Evolutionary conservation across 1,284 basidiomycete genomes (phyloP), one percentile per base, ranked within the genome.

Genomic region (Pseudozyma thailandica): DNA sequence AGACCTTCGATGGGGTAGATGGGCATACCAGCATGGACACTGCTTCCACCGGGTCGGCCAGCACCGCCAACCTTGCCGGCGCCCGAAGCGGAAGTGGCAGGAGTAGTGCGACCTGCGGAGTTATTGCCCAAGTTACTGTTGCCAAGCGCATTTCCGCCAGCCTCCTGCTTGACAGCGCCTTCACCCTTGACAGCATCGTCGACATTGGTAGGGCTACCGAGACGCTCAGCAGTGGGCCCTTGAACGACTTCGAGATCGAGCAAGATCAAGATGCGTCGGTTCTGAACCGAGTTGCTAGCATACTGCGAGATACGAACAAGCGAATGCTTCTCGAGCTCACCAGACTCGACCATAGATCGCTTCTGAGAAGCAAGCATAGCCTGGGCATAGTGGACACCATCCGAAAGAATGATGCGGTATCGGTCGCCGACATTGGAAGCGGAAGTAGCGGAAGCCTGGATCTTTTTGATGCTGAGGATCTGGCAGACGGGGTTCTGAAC

Each of bases 281-380:
- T 89, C 81, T 93, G 90, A 0, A 98, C 90, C 56, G 87, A 86
- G 83, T 95, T 97, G 80, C 90, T 90, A 3, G 92, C 90, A 79
- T 92, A 89, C 78, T 88, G 90, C 57, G 90, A 89, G 39, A 97
- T 84, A 49, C 88, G 86, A 50, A 92, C 88, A 46, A 98, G 85
- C 1, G 89, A 87, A 79, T 92, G 87, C 80, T 91, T 92, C 47
- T 86, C 84, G 45, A 98, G 86, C 10, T 86, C 79, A n/a, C 89
- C 88, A 1, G 88, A 86, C 23, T 90, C 87, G 30, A 96, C 89
- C 66, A 92, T 84, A 18, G 87, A 78, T 79, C 97, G 97, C 50
- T 94, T 87, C 82, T 94, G 92, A 0, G 94, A 96, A 4, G 93
- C 92, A 37, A 98, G 87, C 96, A 99, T 98, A 28, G 92, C 90